phyloP scores from a whole-genome alignment of 352 stramenopile species.

The Phytophthora constricta region DNA sequence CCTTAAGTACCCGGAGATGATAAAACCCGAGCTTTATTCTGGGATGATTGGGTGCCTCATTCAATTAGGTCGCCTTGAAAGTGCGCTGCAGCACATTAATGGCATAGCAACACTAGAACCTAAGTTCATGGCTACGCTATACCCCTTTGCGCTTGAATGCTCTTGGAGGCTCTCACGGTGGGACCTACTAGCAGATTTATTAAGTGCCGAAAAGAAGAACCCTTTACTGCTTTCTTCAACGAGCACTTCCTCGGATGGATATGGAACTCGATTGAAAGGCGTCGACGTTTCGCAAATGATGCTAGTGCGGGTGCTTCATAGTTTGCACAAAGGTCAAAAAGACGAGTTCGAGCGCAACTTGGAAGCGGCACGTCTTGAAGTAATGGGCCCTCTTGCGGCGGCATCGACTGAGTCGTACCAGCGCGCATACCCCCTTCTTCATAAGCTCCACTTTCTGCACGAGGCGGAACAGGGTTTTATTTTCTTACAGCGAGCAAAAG shows the following conservation, averaged over 20 bases:
- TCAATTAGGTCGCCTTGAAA: conserved; percentile 83
- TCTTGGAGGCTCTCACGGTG: conserved; percentile 88
- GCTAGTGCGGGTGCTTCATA: conserved; percentile 84
- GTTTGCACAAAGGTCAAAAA: conserved; percentile 63
- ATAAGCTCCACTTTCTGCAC: conserved; percentile 81
- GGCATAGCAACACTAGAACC: conserved; percentile 84
- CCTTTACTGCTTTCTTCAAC: conserved; percentile 55
- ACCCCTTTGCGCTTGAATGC: conserved; percentile 84
- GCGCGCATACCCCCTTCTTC: conserved; percentile 73
- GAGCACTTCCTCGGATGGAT: conserved; percentile 12
- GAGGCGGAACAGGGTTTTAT: conserved; percentile 80
- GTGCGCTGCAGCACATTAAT: conserved; percentile 87
- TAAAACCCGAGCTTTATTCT: conserved; percentile 81
- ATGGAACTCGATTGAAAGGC: conserved; percentile 55
- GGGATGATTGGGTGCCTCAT: conserved; percentile 88
- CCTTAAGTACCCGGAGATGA: conserved; percentile 51
- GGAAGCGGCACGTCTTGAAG: conserved; percentile 64
- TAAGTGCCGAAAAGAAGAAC: conserved; percentile 80
- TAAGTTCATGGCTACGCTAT: conserved; percentile 78
- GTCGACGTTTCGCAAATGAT: conserved; percentile 79
- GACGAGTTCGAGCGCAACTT: conserved; percentile 68
- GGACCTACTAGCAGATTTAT: conserved; percentile 76
- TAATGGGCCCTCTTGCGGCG: conserved; percentile 75
- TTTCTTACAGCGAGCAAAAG: conserved; percentile 46
- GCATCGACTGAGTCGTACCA: conserved; percentile 82